Evolutionary conservation across 805 yeast species (phyloP).

Genomic region (Hermanozyma aechmeae): DNA sequence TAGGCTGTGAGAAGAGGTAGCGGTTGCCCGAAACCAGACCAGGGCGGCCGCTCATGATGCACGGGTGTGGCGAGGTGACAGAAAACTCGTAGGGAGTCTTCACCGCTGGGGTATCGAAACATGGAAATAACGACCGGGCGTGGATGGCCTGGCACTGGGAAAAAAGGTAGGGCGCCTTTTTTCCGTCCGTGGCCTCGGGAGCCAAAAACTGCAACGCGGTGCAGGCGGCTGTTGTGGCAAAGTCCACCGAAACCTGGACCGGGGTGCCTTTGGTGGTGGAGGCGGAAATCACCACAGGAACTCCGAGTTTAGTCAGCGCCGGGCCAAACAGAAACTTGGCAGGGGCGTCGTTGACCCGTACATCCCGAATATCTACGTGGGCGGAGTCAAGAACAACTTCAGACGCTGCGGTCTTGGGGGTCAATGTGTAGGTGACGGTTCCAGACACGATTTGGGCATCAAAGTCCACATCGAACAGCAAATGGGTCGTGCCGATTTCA

Average conservation of each 20-base stretch:
- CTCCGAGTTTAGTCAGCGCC: constrained; percentile 16
- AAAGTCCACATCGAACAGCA: constrained; percentile 51
- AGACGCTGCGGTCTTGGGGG: constrained; percentile 13
- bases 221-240: constrained; percentile 62
- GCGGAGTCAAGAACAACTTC: constrained; percentile 63
- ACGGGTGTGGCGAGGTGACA: constrained; percentile 57
- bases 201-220: constrained; percentile 79
- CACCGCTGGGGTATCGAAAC: constrained; percentile 84
- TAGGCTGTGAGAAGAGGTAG: constrained; percentile 57
- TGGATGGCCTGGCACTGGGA: constrained; percentile 92
- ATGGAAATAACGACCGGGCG: constrained; percentile 80
- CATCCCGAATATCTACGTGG: constrained; percentile 38
- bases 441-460: constrained; percentile 45
- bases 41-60: constrained; percentile 62
- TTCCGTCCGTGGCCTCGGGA: too few species aligned
- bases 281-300: constrained; percentile 13
- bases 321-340: constrained; percentile 14
- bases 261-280: background rate
- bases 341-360: constrained; percentile 31
- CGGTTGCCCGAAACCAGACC: constrained; percentile 3
- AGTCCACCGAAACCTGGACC: constrained; percentile 32
- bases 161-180: constrained; percentile 60
- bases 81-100: constrained; percentile 55
- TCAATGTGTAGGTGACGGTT: constrained; percentile 38
- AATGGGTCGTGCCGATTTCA: constrained; percentile 38